A percentile compares a stretch with the other conserved stretches of the same genome.
phyloP scores from a whole-genome alignment of 345 rosid genomes.

The Camelina laxa region DNA sequence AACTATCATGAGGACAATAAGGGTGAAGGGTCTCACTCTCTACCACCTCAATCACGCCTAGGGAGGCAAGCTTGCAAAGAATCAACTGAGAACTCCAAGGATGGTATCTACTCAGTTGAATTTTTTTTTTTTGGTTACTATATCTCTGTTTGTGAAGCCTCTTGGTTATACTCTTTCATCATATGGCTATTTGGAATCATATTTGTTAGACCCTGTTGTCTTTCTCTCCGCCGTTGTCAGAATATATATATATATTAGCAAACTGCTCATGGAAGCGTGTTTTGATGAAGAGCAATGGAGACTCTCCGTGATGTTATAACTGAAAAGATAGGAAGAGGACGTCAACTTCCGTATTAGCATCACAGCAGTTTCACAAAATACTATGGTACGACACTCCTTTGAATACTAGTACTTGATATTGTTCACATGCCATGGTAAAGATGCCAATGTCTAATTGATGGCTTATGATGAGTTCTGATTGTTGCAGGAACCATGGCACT shows the following conservation, averaged over 20 bases:
- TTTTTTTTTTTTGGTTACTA: constrained; percentile 3
- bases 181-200: constrained; percentile 9
- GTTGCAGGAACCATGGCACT: no score
- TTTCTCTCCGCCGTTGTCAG: not conserved
- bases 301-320: no score
- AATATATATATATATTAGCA: not conserved
- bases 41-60: constrained; percentile 88
- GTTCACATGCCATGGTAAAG: no score
- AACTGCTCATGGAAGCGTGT: constrained; percentile 3
- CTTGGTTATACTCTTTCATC: not conserved
- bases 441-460: no score
- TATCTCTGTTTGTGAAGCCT: constrained; percentile 3
- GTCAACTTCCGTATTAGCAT: no score
- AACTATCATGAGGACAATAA: constrained; percentile 92
- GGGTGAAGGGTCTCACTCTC: constrained; percentile 91
- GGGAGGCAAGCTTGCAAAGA: constrained; percentile 95
- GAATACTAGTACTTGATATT: no score
- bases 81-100: constrained; percentile 81
- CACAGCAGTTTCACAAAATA: no score
- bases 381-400: no score
- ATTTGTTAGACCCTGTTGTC: constrained; percentile 3
- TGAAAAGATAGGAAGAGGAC: no score
- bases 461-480: no score
- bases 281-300: no score
- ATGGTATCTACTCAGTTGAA: constrained; percentile 54